Conservation (phyloP, 768 basidiomycete species). For the Rhodotorula babjevae region DNA sequence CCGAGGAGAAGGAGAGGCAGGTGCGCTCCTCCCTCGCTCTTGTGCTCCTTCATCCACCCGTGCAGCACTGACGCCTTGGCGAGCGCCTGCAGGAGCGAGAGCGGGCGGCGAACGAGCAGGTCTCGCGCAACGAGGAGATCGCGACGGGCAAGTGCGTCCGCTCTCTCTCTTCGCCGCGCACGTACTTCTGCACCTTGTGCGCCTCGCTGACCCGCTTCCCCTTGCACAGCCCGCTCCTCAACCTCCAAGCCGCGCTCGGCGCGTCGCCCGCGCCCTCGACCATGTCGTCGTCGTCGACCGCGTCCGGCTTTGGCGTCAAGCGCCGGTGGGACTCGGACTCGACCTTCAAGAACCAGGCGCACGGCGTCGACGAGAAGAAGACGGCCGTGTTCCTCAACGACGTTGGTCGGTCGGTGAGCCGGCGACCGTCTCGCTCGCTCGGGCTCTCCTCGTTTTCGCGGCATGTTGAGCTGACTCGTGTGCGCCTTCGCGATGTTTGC, state of each 20-base stretch:
- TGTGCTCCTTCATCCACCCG: background rate
- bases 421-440: no score
- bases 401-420: slow-evolving; percentile 46
- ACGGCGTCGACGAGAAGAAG: slow-evolving; percentile 58
- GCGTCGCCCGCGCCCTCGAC: slow-evolving; percentile 54
- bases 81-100: slow-evolving; percentile 68
- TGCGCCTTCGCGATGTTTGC: slow-evolving; percentile 43
- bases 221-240: slow-evolving; percentile 68
- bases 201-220: no score
- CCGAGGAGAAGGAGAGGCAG: slow-evolving; percentile 76
- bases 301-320: slow-evolving; percentile 29
- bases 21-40: slow-evolving; percentile 35
- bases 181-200: no score
- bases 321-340: slow-evolving; percentile 59
- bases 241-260: slow-evolving; percentile 84
- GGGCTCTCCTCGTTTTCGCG: no score
- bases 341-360: slow-evolving; percentile 98
- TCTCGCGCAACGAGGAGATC: slow-evolving; percentile 69
- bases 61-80: background rate
- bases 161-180: background rate
- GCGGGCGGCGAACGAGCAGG: slow-evolving; percentile 56
- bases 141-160: slow-evolving; percentile 55
- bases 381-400: slow-evolving; percentile 90
- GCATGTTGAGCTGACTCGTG: no score
- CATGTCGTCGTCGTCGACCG: slow-evolving; percentile 17